Evolutionary conservation across 768 basidiomycete genomes (phyloP).

Genomic region (Leucosporidium scottii): DNA sequence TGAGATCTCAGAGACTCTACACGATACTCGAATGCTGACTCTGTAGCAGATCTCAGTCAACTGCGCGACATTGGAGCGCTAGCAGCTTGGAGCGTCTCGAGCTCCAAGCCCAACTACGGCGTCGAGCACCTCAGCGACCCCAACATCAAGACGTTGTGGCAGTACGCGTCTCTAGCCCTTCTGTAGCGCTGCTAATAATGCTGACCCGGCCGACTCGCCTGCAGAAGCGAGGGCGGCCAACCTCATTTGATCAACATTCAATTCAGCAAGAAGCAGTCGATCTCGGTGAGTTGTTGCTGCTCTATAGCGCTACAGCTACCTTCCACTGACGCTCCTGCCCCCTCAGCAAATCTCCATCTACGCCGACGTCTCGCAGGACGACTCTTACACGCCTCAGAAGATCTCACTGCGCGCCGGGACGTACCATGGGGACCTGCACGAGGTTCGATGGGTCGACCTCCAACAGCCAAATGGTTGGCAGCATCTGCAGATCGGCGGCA

Average conservation of each 20-base stretch:
- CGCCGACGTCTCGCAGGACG: conserved; percentile 74
- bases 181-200: neutral
- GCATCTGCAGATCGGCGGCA: conserved; percentile 74
- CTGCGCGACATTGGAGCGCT: conserved; percentile 58
- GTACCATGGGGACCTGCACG: conserved; percentile 82
- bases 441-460: conserved; percentile 61
- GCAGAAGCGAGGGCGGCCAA: conserved; percentile 75
- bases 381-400: conserved; percentile 93
- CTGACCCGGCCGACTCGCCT: neutral
- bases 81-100: conserved; percentile 93
- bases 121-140: conserved; percentile 81
- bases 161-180: conserved; percentile 54
- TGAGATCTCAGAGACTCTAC: neutral
- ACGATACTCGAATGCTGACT: neutral
- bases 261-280: conserved; percentile 79
- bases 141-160: conserved; percentile 85
- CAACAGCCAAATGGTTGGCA: conserved; percentile 92
- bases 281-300: conserved; percentile 56
- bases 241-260: conserved; percentile 93
- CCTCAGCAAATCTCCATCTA: conserved; percentile 75
- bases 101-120: conserved; percentile 92
- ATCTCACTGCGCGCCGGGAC: conserved; percentile 88
- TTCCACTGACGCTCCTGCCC: neutral
- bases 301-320: neutral
- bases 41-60: conserved; percentile 7